Percentiles rank a stretch among this genome's conserved stretches.
Conservation (phyloP, 257 asterid species). For the Capsicum pubescens region DNA sequence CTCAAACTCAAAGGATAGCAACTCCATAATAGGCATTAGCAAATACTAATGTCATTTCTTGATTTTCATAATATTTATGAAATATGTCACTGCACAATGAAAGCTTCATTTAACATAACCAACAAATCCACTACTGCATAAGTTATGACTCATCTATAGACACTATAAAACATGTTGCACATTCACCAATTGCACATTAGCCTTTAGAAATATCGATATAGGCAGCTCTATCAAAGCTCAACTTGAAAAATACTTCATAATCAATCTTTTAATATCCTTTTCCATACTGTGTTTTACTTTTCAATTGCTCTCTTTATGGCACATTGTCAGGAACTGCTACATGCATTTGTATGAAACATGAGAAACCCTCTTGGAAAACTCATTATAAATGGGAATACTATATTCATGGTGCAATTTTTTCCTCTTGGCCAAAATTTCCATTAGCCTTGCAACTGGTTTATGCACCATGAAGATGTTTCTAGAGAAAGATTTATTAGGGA, state of each 20-base stretch:
- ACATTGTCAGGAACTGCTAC: not conserved
- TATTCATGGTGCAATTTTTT: not conserved
- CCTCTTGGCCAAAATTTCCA: constrained; percentile 80
- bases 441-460: constrained; percentile 72
- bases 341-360: constrained; percentile 23
- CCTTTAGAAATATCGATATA: too few species aligned
- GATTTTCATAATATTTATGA: not conserved
- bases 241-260: not conserved
- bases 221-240: not conserved
- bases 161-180: constrained; percentile 18
- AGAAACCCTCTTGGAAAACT: not conserved
- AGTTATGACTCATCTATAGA: not conserved
- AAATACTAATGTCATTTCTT: not conserved
- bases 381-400: not conserved
- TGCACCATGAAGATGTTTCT: constrained; percentile 62
- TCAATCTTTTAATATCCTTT: not conserved
- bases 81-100: not conserved
- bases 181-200: not conserved
- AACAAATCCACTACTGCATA: not conserved
- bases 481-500: not conserved
- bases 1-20: constrained; percentile 18
- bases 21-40: not conserved
- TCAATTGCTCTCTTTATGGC: constrained; percentile 1
- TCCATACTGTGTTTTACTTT: not conserved
- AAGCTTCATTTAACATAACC: not conserved